Evolutionary conservation across 2,329 filamentous ascomycete genomes (phyloP).

Genomic region (Scedosporium apiospermum): DNA sequence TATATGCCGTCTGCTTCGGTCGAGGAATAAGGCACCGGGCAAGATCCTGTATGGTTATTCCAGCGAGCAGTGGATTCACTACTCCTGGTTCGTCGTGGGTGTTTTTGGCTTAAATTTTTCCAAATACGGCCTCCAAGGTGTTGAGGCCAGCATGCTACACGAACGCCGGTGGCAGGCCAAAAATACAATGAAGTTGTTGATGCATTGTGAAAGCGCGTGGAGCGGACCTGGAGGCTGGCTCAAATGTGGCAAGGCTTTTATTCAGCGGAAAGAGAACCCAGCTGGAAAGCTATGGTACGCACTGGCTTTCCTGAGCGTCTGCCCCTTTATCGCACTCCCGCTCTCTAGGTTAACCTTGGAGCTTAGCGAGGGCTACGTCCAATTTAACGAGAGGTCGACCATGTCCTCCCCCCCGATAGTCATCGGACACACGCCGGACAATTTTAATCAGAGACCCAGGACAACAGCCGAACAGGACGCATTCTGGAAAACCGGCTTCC

Average conservation of each 20-base stretch:
- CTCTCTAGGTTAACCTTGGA: constrained; percentile 9
- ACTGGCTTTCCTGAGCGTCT: constrained; percentile 7
- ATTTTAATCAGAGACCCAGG: neutral
- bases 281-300: constrained; percentile 8
- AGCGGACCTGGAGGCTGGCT: constrained; percentile 10
- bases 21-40: neutral
- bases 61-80: constrained; percentile 7
- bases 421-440: constrained; percentile 5
- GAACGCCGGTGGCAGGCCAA: neutral
- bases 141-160: constrained; percentile 10
- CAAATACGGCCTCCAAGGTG: constrained; percentile 8
- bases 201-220: constrained; percentile 8
- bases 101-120: constrained; percentile 11
- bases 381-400: neutral
- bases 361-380: constrained; percentile 10
- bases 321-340: constrained; percentile 9
- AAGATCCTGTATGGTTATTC: constrained; percentile 1
- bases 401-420: neutral
- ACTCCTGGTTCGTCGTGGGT: constrained; percentile 12
- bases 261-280: neutral
- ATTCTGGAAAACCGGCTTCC: neutral
- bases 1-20: constrained; percentile 6
- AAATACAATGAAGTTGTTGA: neutral
- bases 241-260: neutral
- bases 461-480: neutral